Conservation (phyloP, 2,329 filamentous ascomycete species). For the Phyllosticta citriasiana region DNA sequence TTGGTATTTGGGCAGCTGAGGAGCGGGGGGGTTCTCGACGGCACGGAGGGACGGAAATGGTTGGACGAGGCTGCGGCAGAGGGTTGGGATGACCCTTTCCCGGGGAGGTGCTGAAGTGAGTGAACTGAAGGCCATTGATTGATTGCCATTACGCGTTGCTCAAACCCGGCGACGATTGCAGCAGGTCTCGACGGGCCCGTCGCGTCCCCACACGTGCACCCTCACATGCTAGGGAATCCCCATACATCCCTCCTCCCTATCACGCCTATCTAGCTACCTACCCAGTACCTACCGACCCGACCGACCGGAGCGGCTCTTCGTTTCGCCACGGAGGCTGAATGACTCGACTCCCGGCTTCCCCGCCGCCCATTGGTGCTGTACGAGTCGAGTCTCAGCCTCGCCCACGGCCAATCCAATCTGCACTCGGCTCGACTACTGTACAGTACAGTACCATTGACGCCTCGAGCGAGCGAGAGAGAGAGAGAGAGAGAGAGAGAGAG, state of each 20-base stretch:
- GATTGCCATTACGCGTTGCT: not conserved
- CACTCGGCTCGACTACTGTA: too few relatives aligned
- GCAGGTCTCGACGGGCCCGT: too few relatives aligned
- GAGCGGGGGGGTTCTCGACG: not conserved
- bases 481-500: too few relatives aligned
- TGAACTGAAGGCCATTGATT: too few relatives aligned
- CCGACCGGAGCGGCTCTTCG: not conserved
- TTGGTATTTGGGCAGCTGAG: not conserved
- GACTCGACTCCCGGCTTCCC: not conserved
- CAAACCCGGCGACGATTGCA: too few relatives aligned
- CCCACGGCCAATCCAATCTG: not conserved
- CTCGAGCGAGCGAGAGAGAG: too few relatives aligned
- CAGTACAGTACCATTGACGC: too few relatives aligned
- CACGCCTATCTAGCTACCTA: too few relatives aligned
- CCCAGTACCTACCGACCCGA: too few relatives aligned
- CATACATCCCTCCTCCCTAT: too few relatives aligned
- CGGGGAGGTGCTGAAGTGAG: too few relatives aligned
- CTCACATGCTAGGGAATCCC: not conserved
- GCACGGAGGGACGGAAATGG: not conserved
- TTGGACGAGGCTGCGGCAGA: not conserved
- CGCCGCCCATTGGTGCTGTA: not conserved
- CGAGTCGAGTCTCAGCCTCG: not conserved
- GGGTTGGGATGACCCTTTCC: not conserved
- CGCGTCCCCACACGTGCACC: not conserved
- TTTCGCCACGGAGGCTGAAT: not conserved